Conservation (phyloP, 768 basidiomycete species). For the Scleroderma citrinum region DNA sequence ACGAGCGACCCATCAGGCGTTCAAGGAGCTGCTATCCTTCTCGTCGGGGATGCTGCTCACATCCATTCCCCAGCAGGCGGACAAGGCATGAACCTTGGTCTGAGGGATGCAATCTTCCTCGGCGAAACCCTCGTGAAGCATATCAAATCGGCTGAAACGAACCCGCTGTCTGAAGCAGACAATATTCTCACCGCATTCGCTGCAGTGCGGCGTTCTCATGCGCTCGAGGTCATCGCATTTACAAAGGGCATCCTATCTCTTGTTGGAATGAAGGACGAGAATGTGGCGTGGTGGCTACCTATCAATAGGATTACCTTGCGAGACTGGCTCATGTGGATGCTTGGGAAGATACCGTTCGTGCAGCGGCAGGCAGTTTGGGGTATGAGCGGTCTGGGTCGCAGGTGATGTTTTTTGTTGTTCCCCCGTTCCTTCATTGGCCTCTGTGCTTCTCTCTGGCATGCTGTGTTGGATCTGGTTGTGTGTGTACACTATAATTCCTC, state of each 20-base stretch:
- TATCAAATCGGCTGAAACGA: conserved; percentile 58
- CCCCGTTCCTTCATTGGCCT: too few relatives aligned
- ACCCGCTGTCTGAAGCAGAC: conserved; percentile 50
- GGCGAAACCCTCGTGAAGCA: conserved; percentile 46
- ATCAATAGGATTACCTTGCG: conserved; percentile 22
- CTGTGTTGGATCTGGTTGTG: too few relatives aligned
- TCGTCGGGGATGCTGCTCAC: too few relatives aligned
- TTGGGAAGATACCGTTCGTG: conserved; percentile 15
- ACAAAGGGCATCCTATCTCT: conserved; percentile 31
- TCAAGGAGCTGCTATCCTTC: too few relatives aligned
- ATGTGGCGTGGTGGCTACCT: conserved; percentile 20
- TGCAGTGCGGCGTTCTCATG: conserved; percentile 31
- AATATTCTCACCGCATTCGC: conserved; percentile 35
- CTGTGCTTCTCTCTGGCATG: too few relatives aligned
- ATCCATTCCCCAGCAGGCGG: too few relatives aligned
- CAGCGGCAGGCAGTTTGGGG: conserved; percentile 17
- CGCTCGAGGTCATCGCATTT: conserved; percentile 37
- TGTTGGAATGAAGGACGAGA: conserved; percentile 18
- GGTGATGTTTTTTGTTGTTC: too few relatives aligned
- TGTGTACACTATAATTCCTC: too few relatives aligned
- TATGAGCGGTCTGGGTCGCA: conserved; percentile 21
- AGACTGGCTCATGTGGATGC: conserved; percentile 17
- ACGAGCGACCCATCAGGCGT: too few relatives aligned
- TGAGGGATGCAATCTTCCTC: conserved; percentile 22
- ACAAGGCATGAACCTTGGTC: conserved; percentile 18